A percentile compares a stretch with the other conserved stretches of the same genome.
These are phyloP conservation scores for Darksidea phi DNA, from an alignment of 495 filamentous ascomycete species.

Conservation along the genomic window DNA sequence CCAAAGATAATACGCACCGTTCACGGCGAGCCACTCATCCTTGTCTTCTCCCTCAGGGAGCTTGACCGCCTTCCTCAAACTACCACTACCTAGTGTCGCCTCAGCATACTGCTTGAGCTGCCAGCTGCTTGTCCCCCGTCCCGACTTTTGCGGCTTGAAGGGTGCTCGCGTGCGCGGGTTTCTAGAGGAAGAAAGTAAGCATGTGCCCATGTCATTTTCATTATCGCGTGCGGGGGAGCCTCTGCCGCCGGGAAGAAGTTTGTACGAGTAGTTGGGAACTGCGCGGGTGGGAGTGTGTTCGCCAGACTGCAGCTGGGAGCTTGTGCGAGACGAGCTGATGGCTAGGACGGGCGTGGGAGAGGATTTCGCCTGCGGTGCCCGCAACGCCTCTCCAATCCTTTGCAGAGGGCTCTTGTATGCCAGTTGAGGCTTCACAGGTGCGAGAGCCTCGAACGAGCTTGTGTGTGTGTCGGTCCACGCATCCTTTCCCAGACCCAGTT, in stretches of 20 bases:
- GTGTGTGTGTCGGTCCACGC: not conserved
- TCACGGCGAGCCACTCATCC: slow-evolving; percentile 97
- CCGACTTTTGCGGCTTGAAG: slow-evolving; percentile 84
- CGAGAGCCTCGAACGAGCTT: slow-evolving; percentile 5
- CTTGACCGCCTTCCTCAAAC: slow-evolving; percentile 92
- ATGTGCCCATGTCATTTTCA: slow-evolving; percentile 26
- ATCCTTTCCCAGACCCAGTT: not conserved
- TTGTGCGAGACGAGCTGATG: not conserved
- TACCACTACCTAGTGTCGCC: slow-evolving; percentile 91
- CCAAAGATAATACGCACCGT: slow-evolving; percentile 56
- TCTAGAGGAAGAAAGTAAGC: slow-evolving; percentile 54
- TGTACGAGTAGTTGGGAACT: slow-evolving; percentile 31
- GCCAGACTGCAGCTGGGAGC: not conserved
- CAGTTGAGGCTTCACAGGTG: slow-evolving; percentile 13
- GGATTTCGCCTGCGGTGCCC: not conserved
- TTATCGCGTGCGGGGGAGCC: slow-evolving; percentile 11
- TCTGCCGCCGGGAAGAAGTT: slow-evolving; percentile 22
- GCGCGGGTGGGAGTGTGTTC: slow-evolving; percentile 9
- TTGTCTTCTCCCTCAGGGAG: slow-evolving; percentile 94
- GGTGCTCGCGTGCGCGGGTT: slow-evolving; percentile 81
- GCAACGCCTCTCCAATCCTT: slow-evolving; percentile 27
- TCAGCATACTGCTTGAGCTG: slow-evolving; percentile 97
- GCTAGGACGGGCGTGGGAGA: not conserved
- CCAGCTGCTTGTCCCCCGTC: slow-evolving; percentile 90
- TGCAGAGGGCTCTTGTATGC: slow-evolving; percentile 33